Evolutionary conservation across 106 monocot genomes (phyloP), one percentile per base, ranked within the genome.

Genomic region (Dendrobium officinale): DNA sequence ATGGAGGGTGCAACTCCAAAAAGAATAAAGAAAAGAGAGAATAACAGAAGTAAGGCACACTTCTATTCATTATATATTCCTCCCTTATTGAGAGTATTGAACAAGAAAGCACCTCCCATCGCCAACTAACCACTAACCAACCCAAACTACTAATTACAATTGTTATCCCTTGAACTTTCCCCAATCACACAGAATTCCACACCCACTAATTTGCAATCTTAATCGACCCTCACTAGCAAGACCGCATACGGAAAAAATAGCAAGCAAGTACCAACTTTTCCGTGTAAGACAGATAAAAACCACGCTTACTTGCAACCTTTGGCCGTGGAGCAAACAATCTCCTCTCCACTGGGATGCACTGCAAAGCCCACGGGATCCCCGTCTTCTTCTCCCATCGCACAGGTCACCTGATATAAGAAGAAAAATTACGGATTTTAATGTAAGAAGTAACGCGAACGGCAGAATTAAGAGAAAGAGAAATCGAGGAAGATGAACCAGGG

Each of bases 331-430:
- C 94, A 98, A 75, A 98, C 84, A 77, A 98, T 73, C 78, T 94
- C 94, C 6, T 92, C 90, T 16, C 97, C 97, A 78, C 91, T 87
- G 19, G 97, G 97, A 72, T 98, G 97, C 82, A 98, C 97, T 42
- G 88, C 86, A 82, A 98, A 85, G 41, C 82, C 77, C 72, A 80
- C 41, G 0, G 96, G 93, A 61, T 86, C 81, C 10, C 84, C 93
- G 1, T 76, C 93, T 13, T 87, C 88, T 2, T 88, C 90, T 22
- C 78, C 80, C 13, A 98, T 80, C 80, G 75, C 85, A 80, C 80
- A 64, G 43, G 47, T 82, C 77, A 40, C 89, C 91, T 93, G 47
- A 82, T 73, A 66, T 9, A 42, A 55, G 40, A 73, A 55, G n/a
- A 59, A 33, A 80, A 9, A 42, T 24, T 27, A 17, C 20, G 15